These are phyloP conservation scores for Fusarium musae DNA, from an alignment of 2,329 filamentous ascomycete species.

Conservation along the genomic window DNA sequence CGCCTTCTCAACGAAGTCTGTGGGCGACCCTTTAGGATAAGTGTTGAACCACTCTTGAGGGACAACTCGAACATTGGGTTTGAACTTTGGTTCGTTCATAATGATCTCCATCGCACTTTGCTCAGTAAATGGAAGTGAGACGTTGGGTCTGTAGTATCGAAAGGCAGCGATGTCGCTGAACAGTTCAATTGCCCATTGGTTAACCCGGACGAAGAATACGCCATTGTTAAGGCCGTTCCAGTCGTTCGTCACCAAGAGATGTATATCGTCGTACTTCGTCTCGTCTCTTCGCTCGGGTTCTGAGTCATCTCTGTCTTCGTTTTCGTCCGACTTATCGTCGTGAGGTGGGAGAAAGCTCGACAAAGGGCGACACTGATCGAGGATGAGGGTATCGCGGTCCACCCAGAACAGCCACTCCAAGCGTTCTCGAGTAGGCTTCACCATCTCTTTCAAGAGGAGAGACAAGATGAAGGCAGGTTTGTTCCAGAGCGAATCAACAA, in stretches of 20 bases:
- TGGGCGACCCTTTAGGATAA: neutral
- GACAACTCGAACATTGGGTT: neutral
- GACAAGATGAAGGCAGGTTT: constrained; percentile 2
- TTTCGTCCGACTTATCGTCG: neutral
- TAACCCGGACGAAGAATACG: neutral
- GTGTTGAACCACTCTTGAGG: constrained; percentile 3
- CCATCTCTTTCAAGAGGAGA: neutral
- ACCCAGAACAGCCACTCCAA: neutral
- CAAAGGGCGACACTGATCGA: neutral
- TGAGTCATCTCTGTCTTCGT: neutral
- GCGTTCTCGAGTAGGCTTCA: neutral
- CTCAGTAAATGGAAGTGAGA: neutral
- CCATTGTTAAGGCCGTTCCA: constrained; percentile 3
- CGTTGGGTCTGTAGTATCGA: neutral
- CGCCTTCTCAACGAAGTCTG: neutral
- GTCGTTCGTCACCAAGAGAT: neutral
- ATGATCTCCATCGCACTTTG: constrained; percentile 5
- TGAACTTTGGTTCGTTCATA: neutral
- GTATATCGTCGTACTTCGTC: neutral
- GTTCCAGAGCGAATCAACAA: neutral
- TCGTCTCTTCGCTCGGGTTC: neutral
- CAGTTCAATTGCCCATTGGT: neutral
- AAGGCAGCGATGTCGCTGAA: neutral
- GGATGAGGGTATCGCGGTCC: neutral
- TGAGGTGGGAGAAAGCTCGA: neutral